Evolutionary conservation across 345 rosid genomes (phyloP).

Genomic region (Schrenkiella parvula): DNA sequence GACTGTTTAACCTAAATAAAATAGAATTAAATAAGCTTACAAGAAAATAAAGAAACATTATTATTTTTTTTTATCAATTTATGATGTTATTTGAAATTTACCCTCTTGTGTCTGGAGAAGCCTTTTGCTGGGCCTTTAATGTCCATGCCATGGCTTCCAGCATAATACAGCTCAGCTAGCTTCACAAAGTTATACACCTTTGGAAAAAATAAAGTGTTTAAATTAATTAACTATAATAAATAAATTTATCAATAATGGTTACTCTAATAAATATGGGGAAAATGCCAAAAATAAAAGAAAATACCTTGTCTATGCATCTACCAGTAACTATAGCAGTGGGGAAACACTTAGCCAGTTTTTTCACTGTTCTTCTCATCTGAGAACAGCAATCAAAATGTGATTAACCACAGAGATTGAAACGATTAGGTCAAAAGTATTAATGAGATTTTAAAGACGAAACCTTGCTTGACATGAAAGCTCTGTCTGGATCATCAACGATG

Average conservation of each 20-base stretch:
- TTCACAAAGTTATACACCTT: constrained; percentile 85
- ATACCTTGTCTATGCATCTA: constrained; percentile 93
- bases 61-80: constrained; percentile 41
- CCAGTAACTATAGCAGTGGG: constrained; percentile 96
- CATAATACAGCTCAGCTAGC: constrained; percentile 82
- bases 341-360: constrained; percentile 52
- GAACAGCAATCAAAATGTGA: background rate
- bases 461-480: constrained; percentile 90
- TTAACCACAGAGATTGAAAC: background rate
- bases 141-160: constrained; percentile 99
- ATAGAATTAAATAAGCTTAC: constrained; percentile 13
- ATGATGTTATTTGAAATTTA: constrained; percentile 11
- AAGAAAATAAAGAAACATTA: constrained; percentile 1
- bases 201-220: background rate
- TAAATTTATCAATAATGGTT: background rate
- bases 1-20: constrained; percentile 45
- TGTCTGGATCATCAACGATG: constrained; percentile 85
- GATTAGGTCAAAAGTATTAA: background rate
- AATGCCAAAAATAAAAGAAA: background rate
- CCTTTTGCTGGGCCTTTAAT: constrained; percentile 79
- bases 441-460: constrained; percentile 34
- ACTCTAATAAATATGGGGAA: background rate
- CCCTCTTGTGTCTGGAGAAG: constrained; percentile 49
- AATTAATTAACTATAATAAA: background rate
- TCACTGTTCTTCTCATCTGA: constrained; percentile 88